Conservation (phyloP, 495 filamentous ascomycete species). For the Cladorrhinum samala region DNA sequence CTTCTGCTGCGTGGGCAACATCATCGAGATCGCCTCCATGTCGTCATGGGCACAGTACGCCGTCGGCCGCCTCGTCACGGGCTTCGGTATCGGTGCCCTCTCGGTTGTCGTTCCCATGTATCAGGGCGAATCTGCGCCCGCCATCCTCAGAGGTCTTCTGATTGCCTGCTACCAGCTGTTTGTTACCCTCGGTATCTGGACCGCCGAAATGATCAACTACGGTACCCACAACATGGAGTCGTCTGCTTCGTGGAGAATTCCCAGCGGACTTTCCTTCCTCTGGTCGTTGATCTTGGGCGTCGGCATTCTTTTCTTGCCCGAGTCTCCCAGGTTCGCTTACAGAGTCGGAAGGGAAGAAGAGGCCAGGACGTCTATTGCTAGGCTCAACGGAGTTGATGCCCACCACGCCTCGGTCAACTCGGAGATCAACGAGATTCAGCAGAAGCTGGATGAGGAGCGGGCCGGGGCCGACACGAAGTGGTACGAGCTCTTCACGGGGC, state of each 20-base stretch:
- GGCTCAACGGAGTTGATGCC: conserved; percentile 61
- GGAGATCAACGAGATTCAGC: conserved; percentile 70
- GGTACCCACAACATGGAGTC: conserved; percentile 51
- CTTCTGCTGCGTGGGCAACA: conserved; percentile 61
- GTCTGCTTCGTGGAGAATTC: conserved; percentile 68
- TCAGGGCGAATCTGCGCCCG: conserved; percentile 62
- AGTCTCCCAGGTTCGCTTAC: conserved; percentile 66
- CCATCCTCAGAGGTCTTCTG: conserved; percentile 60
- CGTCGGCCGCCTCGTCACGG: conserved; percentile 53
- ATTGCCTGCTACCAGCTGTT: conserved; percentile 77
- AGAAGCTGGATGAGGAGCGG: conserved; percentile 56
- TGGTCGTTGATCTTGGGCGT: conserved; percentile 68
- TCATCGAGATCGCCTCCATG: conserved; percentile 56
- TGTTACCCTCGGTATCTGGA: conserved; percentile 81
- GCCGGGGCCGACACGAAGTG: conserved; percentile 52
- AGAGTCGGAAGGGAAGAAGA: conserved; percentile 58
- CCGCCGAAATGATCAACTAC: conserved; percentile 75
- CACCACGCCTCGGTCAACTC: conserved; percentile 58
- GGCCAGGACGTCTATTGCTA: conserved; percentile 62
- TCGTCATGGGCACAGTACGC: conserved; percentile 48
- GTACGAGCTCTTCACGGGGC: conserved; percentile 64
- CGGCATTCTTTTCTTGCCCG: conserved; percentile 65
- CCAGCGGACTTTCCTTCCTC: conserved; percentile 72
- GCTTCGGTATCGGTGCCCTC: conserved; percentile 64
- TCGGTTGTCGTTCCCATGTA: conserved; percentile 70